phyloP scores from a whole-genome alignment of 129 eudicot species.

The Kitagawia praeruptora region DNA sequence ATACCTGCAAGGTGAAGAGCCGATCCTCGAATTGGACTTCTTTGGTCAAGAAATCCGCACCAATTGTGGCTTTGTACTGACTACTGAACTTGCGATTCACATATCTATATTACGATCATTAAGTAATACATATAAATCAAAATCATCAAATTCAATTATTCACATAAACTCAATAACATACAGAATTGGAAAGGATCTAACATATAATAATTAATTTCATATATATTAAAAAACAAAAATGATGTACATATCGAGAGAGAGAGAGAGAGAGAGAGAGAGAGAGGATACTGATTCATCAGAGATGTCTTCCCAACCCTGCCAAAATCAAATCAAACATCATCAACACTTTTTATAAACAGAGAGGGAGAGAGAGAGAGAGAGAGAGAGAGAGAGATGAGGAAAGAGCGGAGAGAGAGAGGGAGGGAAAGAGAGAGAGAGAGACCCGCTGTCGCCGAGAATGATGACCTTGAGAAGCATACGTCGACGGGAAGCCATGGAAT shows the following conservation, averaged over 20 bases:
- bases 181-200: neutral
- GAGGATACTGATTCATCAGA: constrained; percentile 62
- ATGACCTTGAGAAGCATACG: constrained; percentile 59
- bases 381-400: neutral
- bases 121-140: neutral
- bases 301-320: constrained; percentile 58
- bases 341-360: constrained; percentile 3
- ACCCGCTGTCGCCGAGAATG: constrained; percentile 71
- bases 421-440: neutral
- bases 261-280: neutral
- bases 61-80: constrained; percentile 22
- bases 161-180: neutral
- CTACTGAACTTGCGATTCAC: constrained; percentile 21
- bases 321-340: constrained; percentile 12
- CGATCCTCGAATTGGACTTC: constrained; percentile 20
- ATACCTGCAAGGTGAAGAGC: constrained; percentile 19
- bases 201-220: neutral
- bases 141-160: neutral
- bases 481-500: constrained; percentile 54
- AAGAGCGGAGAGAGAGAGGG: neutral
- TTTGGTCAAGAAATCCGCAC: constrained; percentile 26
- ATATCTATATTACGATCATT: constrained; percentile 11
- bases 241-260: no score
- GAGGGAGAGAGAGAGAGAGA: neutral
- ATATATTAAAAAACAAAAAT: no score